Percentiles rank a stretch among this genome's conserved stretches.
These are phyloP conservation scores for Groenewaldozyma tartarivorans DNA, from an alignment of 805 yeast genomes.

Conservation along the genomic window DNA sequence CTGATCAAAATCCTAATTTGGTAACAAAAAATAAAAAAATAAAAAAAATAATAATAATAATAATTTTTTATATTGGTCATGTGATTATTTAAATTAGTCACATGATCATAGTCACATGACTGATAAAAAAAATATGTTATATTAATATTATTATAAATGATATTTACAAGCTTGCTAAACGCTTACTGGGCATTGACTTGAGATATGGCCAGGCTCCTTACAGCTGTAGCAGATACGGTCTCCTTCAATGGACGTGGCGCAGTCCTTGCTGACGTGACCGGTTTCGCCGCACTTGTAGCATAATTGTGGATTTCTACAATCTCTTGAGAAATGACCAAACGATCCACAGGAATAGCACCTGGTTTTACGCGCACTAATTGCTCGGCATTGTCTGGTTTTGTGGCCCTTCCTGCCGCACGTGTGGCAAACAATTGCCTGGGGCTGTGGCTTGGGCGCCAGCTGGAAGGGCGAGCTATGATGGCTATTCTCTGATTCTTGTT, in stretches of 20 bases:
- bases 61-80: too few species aligned
- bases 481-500: neutral
- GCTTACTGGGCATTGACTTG: constrained; percentile 68
- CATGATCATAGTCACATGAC: too few species aligned
- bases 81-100: too few species aligned
- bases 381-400: constrained; percentile 68
- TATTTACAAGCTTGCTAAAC: too few species aligned
- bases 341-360: constrained; percentile 92
- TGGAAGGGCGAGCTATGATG: neutral
- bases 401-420: constrained; percentile 90
- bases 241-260: constrained; percentile 32
- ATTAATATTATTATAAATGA: too few species aligned
- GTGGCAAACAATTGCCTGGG: constrained; percentile 53
- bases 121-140: too few species aligned
- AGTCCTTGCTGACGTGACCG: constrained; percentile 84
- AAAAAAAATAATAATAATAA: too few species aligned
- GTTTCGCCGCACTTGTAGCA: constrained; percentile 90
- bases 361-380: constrained; percentile 25
- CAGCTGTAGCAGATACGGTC: constrained; percentile 63
- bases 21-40: too few species aligned
- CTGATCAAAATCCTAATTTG: too few species aligned
- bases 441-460: constrained; percentile 2
- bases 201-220: constrained; percentile 77
- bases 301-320: constrained; percentile 73
- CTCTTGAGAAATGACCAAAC: constrained; percentile 81